phyloP scores from a whole-genome alignment of 2,329 filamentous ascomycete genomes.

The Penicillium glabrum region DNA sequence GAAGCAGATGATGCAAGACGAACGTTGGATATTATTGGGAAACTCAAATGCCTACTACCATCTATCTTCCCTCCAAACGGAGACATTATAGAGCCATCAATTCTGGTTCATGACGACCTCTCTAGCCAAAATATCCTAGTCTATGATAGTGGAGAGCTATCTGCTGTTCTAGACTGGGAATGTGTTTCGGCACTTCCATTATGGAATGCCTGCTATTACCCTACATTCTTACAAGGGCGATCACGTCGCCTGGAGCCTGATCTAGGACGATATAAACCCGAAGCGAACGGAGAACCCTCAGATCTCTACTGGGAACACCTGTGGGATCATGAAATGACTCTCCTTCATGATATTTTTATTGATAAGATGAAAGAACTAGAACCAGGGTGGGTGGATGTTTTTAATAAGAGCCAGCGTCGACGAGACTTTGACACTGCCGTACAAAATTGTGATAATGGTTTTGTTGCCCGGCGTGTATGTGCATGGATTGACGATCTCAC shows the following conservation, averaged over 20 bases:
- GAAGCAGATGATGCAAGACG: conserved; percentile 13
- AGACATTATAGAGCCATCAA: conserved; percentile 6
- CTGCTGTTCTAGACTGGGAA: conserved; percentile 18
- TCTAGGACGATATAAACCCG: conserved; percentile 1
- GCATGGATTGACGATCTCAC: conserved; percentile 30
- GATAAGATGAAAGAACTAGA: conserved; percentile 14
- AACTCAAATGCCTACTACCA: conserved; percentile 6
- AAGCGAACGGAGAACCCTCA: background rate
- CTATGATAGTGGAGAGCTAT: conserved; percentile 11
- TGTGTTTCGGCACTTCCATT: conserved; percentile 19
- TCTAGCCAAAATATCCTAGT: conserved; percentile 16
- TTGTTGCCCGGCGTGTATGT: conserved; percentile 8
- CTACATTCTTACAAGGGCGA: conserved; percentile 6
- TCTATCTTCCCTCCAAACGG: conserved; percentile 2
- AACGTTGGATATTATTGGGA: conserved; percentile 6
- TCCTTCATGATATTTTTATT: conserved; percentile 14
- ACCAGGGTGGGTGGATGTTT: conserved; percentile 8
- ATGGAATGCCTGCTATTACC: conserved; percentile 16
- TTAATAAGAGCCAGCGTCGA: conserved; percentile 3
- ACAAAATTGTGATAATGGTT: conserved; percentile 5
- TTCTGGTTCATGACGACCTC: conserved; percentile 15
- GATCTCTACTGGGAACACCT: conserved; percentile 18
- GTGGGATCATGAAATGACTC: conserved; percentile 13
- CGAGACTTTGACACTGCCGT: conserved; percentile 17
- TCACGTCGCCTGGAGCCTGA: conserved; percentile 3